phyloP scores from a whole-genome alignment of 352 stramenopile genomes.

The Pythium volutum region DNA sequence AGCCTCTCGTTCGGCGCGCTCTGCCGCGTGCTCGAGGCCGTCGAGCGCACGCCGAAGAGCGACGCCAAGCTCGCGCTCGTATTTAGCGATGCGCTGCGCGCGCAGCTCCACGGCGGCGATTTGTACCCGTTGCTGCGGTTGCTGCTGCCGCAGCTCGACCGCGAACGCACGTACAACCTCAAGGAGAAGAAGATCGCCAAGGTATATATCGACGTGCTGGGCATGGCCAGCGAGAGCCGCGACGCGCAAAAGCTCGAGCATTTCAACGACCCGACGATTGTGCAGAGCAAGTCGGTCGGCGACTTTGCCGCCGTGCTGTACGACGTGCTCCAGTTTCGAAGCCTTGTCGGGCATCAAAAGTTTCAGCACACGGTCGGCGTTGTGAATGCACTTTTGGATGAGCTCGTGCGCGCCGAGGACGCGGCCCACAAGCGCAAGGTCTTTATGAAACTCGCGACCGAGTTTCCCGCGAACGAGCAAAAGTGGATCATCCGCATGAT shows the following conservation, averaged over 20 bases:
- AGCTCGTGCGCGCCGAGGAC: constrained; percentile 46
- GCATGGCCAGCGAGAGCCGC: constrained; percentile 53
- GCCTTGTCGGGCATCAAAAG: constrained; percentile 34
- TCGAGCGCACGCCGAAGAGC: constrained; percentile 68
- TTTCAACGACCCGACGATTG: constrained; percentile 81
- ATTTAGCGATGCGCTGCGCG: constrained; percentile 63
- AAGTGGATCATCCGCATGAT: constrained; percentile 84
- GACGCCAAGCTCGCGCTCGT: constrained; percentile 75
- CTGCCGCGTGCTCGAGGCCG: constrained; percentile 66
- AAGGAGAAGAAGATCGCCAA: constrained; percentile 87
- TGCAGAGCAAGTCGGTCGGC: constrained; percentile 74
- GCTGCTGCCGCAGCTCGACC: constrained; percentile 75
- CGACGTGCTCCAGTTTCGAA: constrained; percentile 71
- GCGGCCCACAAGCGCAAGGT: constrained; percentile 44
- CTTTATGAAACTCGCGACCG: constrained; percentile 73
- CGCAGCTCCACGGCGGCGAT: constrained; percentile 48
- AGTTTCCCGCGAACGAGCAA: constrained; percentile 69
- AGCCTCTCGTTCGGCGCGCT: constrained; percentile 66
- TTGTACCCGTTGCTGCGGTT: constrained; percentile 76
- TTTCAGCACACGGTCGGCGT: constrained; percentile 52
- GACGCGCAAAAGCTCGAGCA: constrained; percentile 79
- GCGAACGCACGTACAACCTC: constrained; percentile 83
- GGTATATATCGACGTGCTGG: constrained; percentile 71
- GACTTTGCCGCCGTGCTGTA: constrained; percentile 79
- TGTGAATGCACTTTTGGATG: constrained; percentile 63